These are phyloP conservation scores for Eutrema heterophyllum DNA, from an alignment of 345 rosid genomes.

Conservation along the genomic window DNA sequence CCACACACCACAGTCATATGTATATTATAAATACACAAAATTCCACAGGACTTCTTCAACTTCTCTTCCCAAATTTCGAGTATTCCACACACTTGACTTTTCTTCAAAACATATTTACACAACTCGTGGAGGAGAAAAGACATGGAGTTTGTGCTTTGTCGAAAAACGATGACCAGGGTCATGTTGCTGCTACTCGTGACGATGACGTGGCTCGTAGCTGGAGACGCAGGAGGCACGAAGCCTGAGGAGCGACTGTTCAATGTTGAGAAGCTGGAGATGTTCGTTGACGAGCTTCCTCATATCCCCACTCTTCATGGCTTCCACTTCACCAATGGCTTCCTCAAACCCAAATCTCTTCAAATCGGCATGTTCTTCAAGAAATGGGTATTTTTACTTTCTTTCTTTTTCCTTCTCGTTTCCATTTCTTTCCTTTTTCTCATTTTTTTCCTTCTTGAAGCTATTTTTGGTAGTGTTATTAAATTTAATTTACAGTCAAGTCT, in stretches of 20 bases:
- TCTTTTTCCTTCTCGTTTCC: not conserved
- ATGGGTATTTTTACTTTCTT: slow-evolving; percentile 47
- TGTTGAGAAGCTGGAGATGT: slow-evolving; percentile 49
- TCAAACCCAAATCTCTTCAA: slow-evolving; percentile 41
- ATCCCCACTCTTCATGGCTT: slow-evolving; percentile 59
- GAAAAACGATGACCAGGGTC: not conserved
- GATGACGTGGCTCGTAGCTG: slow-evolving; percentile 13
- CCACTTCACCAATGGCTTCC: slow-evolving; percentile 32
- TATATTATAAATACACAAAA: slow-evolving; percentile 14
- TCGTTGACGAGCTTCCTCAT: slow-evolving; percentile 68
- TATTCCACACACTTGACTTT: slow-evolving; percentile 2
- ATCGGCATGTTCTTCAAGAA: slow-evolving; percentile 75
- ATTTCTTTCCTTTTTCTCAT: not conserved
- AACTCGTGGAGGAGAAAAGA: not conserved
- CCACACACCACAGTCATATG: not conserved
- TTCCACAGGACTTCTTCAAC: slow-evolving; percentile 13
- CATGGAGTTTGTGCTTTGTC: slow-evolving; percentile 3
- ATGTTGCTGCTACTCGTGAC: slow-evolving; percentile 9
- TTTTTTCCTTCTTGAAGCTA: not conserved
- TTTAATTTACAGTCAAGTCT: not conserved
- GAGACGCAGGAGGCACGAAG: slow-evolving; percentile 28
- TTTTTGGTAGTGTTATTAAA: not conserved
- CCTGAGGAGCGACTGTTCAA: slow-evolving; percentile 32
- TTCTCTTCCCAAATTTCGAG: slow-evolving; percentile 16
- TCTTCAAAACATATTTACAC: not conserved